Base-by-base conservation (phyloP, 441 rosid species). In the Populus hybrid region DNA sequence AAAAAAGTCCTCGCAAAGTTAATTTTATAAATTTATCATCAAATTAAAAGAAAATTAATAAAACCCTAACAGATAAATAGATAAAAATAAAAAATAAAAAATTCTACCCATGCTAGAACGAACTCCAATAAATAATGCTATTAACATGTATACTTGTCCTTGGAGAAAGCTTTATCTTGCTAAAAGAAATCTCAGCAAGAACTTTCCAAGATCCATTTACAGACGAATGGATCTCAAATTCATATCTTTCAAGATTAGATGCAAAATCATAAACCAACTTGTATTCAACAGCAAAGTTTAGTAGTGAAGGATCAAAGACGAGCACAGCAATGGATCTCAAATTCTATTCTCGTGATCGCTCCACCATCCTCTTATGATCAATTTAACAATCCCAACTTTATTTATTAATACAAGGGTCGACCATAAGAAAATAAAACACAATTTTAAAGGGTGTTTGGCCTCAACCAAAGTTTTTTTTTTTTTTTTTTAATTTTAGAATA, bases 221-320 rank as follows among this genome's bases (percentile, higher is more conserved):
- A 64, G 90, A 85, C 28, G 88, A 83, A 75, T 85, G 86, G 16
- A 89, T 84, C 71, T 88, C 91, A 65, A 87, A 87, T 80, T 90
- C 89, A 18, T 53, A 68, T 35, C 87, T 90, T 66, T 73, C 90
- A 30, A 87, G 83, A 16, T 89, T 87, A 38, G 89, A 88, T 40
- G 79, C 85, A 76, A 84, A 85, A 35, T 88, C 90, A 79, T 89
- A 87, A 59, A 86, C 72, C 23, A 90, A 80, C 75, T 85, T 84
- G 83, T 84, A 88, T 14, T 83, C 82, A 8, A 87, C 87, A 10
- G 57, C 74, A 66, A 88, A 90, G 67, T 85, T 87, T 57, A 88
- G 70, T 4, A 81, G 57, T 0, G 87, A 80, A 16, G 91, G 93
- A 75, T 90, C 88, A 50, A 85, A 88, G 67, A 83, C 24, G 7